A percentile compares a stretch with the other conserved stretches of the same genome.
These are phyloP conservation scores for Eimeria maxima DNA, from an alignment of 169 alveolate species.

Conservation along the genomic window DNA sequence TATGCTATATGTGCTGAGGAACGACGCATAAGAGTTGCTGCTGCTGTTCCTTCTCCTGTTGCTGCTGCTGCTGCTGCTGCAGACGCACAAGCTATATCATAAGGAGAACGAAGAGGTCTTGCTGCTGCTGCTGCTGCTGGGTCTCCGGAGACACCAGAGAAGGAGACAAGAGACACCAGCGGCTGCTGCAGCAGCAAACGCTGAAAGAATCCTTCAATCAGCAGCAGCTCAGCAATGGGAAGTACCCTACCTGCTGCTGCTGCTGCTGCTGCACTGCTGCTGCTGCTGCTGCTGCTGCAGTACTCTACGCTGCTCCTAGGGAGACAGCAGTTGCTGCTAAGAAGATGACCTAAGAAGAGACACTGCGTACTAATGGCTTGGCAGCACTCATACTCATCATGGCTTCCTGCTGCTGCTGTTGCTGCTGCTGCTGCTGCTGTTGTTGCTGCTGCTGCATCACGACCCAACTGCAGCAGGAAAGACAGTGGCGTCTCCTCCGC, in stretches of 20 bases:
- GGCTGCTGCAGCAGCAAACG: constrained; percentile 76
- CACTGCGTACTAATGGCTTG: neutral
- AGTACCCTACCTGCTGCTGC: constrained; percentile 27
- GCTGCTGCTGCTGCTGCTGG: neutral
- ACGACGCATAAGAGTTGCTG: constrained; percentile 65
- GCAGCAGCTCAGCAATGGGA: constrained; percentile 59
- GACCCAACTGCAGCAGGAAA: constrained; percentile 55
- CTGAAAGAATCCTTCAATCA: constrained; percentile 44
- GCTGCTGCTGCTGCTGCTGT: constrained; percentile 52
- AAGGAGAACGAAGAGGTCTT: neutral
- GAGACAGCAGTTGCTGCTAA: constrained; percentile 44
- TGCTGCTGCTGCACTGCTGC: constrained; percentile 48
- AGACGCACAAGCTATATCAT: constrained; percentile 4
- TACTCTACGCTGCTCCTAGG: neutral
- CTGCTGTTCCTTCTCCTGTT: constrained; percentile 51
- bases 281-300: neutral
- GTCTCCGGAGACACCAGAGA: neutral
- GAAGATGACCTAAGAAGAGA: constrained; percentile 41
- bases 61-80: constrained; percentile 65
- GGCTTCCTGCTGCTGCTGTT: constrained; percentile 50
- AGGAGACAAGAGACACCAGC: constrained; percentile 35
- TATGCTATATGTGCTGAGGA: constrained; percentile 31
- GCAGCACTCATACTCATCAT: constrained; percentile 26
- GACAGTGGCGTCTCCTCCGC: neutral
- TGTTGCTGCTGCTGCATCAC: constrained; percentile 35